phyloP scores from a whole-genome alignment of 768 basidiomycete genomes.

The Trametes punicea region DNA sequence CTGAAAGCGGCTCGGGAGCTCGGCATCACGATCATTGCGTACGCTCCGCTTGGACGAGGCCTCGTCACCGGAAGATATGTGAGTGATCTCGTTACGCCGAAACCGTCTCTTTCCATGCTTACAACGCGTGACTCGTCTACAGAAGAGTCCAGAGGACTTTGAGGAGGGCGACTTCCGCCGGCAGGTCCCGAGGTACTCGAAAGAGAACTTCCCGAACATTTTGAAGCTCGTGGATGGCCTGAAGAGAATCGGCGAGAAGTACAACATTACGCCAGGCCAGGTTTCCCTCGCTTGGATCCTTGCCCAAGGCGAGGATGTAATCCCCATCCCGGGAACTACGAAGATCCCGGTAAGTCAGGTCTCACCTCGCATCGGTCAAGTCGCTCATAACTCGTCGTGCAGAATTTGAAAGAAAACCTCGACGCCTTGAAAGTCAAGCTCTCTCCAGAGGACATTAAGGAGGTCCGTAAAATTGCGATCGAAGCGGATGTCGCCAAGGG shows the following conservation, averaged over 20 bases:
- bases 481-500: constrained; percentile 16
- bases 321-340: constrained; percentile 47
- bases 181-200: constrained; percentile 33
- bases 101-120: not conserved
- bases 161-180: constrained; percentile 37
- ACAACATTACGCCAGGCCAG: constrained; percentile 44
- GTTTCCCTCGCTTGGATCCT: constrained; percentile 49
- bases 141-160: constrained; percentile 34
- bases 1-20: constrained; percentile 37
- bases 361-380: not conserved
- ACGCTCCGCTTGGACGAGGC: constrained; percentile 48
- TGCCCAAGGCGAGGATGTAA: constrained; percentile 44
- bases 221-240: constrained; percentile 38
- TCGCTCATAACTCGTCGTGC: not conserved
- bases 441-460: constrained; percentile 21
- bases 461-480: constrained; percentile 23
- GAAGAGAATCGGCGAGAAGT: constrained; percentile 33
- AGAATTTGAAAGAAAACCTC: constrained; percentile 26
- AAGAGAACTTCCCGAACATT: constrained; percentile 46
- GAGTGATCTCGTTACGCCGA: constrained; percentile 7
- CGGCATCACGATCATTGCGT: constrained; percentile 40
- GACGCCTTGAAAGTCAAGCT: constrained; percentile 22
- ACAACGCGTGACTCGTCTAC: not conserved
- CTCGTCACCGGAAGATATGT: constrained; percentile 46
- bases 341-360: constrained; percentile 30